phyloP scores from a whole-genome alignment of 2,329 filamentous ascomycete species.

The Metarhizium rileyi region DNA sequence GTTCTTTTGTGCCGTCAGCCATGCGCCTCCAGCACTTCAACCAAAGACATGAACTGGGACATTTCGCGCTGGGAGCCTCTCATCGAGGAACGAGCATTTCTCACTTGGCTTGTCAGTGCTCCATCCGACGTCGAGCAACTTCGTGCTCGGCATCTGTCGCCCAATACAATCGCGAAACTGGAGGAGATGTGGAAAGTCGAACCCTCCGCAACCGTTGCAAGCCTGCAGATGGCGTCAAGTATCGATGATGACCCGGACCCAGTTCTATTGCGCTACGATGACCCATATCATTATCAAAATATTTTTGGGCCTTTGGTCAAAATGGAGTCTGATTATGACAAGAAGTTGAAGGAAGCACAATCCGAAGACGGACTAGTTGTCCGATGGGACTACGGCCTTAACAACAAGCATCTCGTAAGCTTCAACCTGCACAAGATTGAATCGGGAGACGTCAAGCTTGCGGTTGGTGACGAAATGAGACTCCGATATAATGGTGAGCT shows the following conservation, averaged over 20 bases:
- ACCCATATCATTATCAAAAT: constrained; percentile 97
- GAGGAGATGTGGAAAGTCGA: constrained; percentile 99
- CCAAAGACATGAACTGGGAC: constrained; percentile 99
- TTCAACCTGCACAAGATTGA: constrained; percentile 96
- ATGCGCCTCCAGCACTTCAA: constrained; percentile 87
- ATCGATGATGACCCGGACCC: constrained; percentile 93
- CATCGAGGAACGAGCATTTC: constrained; percentile 91
- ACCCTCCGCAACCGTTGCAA: constrained; percentile 73
- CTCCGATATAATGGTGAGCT: constrained; percentile 93
- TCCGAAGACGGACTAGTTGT: constrained; percentile 93
- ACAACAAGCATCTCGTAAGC: constrained; percentile 93
- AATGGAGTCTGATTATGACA: constrained; percentile 98
- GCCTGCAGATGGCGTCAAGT: constrained; percentile 82
- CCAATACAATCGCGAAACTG: constrained; percentile 89
- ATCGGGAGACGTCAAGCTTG: constrained; percentile 93
- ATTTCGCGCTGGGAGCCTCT: constrained; percentile 95
- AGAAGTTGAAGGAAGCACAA: constrained; percentile 96
- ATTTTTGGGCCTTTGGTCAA: constrained; percentile 97
- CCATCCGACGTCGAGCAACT: constrained; percentile 94
- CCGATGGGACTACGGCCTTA: constrained; percentile 88
- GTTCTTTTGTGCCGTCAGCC: constrained; percentile 94
- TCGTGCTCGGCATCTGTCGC: constrained; percentile 82
- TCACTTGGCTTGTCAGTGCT: constrained; percentile 83
- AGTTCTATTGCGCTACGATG: constrained; percentile 87
- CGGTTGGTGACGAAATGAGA: constrained; percentile 97